phyloP scores from a whole-genome alignment of 2,329 filamentous ascomycete genomes.

The Cladosporium sphaerospermum region DNA sequence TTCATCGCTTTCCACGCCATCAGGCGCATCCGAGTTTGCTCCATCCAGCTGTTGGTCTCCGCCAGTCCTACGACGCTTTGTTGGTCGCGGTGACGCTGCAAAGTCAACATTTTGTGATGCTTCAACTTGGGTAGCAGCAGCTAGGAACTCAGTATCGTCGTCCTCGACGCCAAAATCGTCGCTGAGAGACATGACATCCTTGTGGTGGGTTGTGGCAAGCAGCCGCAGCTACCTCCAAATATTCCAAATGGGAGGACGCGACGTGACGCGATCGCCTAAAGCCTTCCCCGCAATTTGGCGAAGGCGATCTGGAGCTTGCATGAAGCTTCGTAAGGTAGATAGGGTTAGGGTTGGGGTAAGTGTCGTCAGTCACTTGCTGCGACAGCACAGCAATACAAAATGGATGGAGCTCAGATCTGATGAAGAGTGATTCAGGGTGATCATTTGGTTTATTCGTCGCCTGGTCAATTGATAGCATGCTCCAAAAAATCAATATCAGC shows the following conservation, averaged over 20 bases:
- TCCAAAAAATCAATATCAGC: too few species aligned
- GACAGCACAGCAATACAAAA: too few species aligned
- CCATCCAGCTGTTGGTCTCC: slow-evolving; percentile 21
- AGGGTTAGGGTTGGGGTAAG: background rate
- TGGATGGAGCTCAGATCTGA: too few species aligned
- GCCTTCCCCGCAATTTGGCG: background rate
- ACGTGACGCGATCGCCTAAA: too few species aligned
- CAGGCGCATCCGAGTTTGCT: slow-evolving; percentile 17
- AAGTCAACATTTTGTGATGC: slow-evolving; percentile 25
- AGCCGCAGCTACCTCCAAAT: too few species aligned
- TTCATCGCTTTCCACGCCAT: slow-evolving; percentile 18
- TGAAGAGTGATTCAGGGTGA: background rate
- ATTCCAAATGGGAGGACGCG: too few species aligned
- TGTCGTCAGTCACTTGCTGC: too few species aligned
- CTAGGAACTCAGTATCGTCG: slow-evolving; percentile 28
- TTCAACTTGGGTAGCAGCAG: slow-evolving; percentile 27
- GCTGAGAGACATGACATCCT: slow-evolving; percentile 24
- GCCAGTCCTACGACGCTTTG: slow-evolving; percentile 25
- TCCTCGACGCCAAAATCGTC: slow-evolving; percentile 29
- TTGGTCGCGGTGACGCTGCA: slow-evolving; percentile 27
- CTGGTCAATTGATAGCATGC: too few species aligned
- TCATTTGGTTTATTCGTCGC: too few species aligned
- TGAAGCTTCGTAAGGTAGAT: background rate
- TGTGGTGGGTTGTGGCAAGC: background rate
- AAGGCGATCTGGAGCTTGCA: too few species aligned